Evolutionary conservation across 1,139 yeast species (phyloP), one percentile per base, ranked within the genome.

Genomic region (Suhomyces ambrosiae): DNA sequence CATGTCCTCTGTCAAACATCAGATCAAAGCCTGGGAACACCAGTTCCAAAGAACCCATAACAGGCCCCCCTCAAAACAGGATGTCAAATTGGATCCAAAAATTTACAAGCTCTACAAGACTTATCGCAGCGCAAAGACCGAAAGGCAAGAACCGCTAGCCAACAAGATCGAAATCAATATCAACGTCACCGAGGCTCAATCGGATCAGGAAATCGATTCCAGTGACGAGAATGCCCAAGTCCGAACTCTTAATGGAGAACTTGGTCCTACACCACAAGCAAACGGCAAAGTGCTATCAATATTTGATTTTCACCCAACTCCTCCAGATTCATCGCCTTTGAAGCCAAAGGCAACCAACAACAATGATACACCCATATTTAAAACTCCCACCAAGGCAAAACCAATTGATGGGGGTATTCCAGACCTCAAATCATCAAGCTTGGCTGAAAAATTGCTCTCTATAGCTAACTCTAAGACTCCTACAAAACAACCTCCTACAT

Each of bases 221-320:
- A 12, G 19, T 13, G 37, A 27, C 2, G 30, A 17, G n/a, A 25
- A 18, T 17, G 9, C 17, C 9, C 32, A 30, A 13, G 12, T 27
- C 18, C 21, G 25, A 10, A 29, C 34, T 7, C 28, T 49, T 2
- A 40, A 48, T 11, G 56, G 57, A 1, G 82, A 78, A 44, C 54
- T 83, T 12, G 90, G 90, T 0, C 92, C 92, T 0, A 84, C 92
- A 0, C 92, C 92, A 0, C 90, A 83, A 46, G 71, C 84, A 7
- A 72, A 80, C 42, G 92, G 92, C 0, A 71, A 80, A 27, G 86
- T 83, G 0, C 53, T 82, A 30, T 81, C 89, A 8, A 68, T 84
- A 9, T 81, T 84, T 50, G 89, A 83, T 46, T 62, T 75, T 29
- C 56, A 58, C 29, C 39, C 71, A 41, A 66, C 76, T 1, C 77